phyloP scores from a whole-genome alignment of 179 eudicot species.

The Corrigiola litoralis region DNA sequence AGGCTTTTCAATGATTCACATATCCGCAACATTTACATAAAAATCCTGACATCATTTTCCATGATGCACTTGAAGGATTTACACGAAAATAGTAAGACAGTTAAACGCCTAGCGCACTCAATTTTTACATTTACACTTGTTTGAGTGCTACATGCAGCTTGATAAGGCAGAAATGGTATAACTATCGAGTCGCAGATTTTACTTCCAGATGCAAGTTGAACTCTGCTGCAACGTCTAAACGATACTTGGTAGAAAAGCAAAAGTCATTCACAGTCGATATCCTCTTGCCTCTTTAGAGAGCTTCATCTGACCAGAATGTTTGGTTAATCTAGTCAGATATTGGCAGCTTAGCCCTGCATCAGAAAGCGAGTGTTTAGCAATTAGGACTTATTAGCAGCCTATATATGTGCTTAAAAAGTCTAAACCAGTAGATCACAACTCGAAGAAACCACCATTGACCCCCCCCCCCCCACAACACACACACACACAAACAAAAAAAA shows the following conservation, averaged over 20 bases:
- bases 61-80: not conserved
- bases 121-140: conserved; percentile 26
- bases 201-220: not conserved
- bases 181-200: not conserved
- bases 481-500: too few species aligned
- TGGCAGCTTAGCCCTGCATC: conserved; percentile 21
- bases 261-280: not conserved
- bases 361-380: not conserved
- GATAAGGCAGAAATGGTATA: not conserved
- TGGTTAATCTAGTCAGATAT: not conserved
- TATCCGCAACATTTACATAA: conserved; percentile 19
- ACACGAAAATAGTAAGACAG: conserved; percentile 2
- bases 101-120: conserved; percentile 3
- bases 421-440: too few species aligned
- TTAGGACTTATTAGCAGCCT: not conserved
- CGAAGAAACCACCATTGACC: too few species aligned
- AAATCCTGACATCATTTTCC: conserved; percentile 11
- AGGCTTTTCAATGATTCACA: conserved; percentile 3
- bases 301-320: not conserved
- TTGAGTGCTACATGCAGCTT: conserved; percentile 13
- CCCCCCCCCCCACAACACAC: too few species aligned
- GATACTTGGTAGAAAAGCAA: conserved; percentile 3
- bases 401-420: too few species aligned
- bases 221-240: not conserved
- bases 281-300: conserved; percentile 1